phyloP scores from a whole-genome alignment of 129 eudicot species.

The Artemisia argyi region DNA sequence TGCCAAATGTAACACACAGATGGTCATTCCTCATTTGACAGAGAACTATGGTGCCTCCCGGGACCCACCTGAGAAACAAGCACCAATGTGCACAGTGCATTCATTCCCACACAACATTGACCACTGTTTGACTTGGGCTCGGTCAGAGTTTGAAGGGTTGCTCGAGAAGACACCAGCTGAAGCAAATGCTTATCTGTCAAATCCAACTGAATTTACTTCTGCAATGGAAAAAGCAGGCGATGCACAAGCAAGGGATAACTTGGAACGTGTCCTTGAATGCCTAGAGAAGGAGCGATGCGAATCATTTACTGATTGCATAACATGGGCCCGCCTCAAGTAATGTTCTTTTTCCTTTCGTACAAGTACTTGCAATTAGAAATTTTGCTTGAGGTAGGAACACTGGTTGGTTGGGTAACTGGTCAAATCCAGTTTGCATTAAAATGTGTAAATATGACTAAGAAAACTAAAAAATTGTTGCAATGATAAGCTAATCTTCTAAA shows the following conservation, averaged over 20 bases:
- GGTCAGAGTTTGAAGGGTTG: conserved; percentile 92
- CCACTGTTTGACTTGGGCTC: conserved; percentile 96
- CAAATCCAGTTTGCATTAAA: no score
- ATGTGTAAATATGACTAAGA: not conserved
- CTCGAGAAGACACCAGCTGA: conserved; percentile 94
- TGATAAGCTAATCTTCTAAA: not conserved
- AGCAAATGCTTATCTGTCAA: conserved; percentile 74
- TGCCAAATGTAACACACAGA: conserved; percentile 93
- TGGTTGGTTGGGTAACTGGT: not conserved
- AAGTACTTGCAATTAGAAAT: not conserved
- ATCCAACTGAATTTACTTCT: conserved; percentile 64
- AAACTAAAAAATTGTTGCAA: not conserved
- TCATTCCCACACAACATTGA: conserved; percentile 97
- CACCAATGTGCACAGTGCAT: conserved; percentile 94
- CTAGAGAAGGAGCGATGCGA: conserved; percentile 81
- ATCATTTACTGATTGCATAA: conserved; percentile 70
- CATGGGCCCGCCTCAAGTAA: conserved; percentile 91
- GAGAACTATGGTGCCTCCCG: conserved; percentile 96
- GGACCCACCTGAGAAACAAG: conserved; percentile 98
- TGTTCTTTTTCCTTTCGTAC: not conserved
- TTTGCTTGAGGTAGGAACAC: not conserved
- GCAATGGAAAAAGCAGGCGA: conserved; percentile 82
- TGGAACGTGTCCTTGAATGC: conserved; percentile 87
- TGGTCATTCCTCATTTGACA: conserved; percentile 90
- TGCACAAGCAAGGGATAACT: conserved; percentile 86